Evolutionary conservation across 306 rosid species (phyloP).

Genomic region (Fragaria vesca): DNA sequence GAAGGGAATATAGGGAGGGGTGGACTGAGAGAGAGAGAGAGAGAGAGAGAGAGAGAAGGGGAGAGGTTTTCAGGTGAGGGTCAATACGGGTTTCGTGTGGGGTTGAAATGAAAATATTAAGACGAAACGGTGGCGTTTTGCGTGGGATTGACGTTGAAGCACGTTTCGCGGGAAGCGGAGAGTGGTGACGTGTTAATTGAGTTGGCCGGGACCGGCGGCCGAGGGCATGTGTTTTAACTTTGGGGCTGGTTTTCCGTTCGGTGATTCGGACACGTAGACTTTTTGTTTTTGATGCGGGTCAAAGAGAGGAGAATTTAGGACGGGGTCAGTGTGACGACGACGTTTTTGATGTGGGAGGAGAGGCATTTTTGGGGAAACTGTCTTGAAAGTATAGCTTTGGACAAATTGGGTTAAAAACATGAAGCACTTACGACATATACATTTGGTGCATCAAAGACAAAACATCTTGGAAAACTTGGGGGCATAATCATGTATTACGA

Average conservation of each 20-base stretch:
- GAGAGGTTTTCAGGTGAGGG: slow-evolving; percentile 13
- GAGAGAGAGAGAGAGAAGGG: not conserved
- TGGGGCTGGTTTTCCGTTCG: not conserved
- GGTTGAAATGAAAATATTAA: not conserved
- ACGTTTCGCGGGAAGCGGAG: slow-evolving; percentile 24
- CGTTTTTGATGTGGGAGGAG: not conserved
- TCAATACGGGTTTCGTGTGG: slow-evolving; percentile 4
- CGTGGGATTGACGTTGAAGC: not conserved
- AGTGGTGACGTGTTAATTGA: slow-evolving; percentile 6
- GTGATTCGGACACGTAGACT: not conserved
- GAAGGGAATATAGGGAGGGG: slow-evolving; percentile 23
- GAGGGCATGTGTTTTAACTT: not conserved
- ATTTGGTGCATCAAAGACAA: not conserved
- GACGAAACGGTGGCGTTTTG: slow-evolving; percentile 29
- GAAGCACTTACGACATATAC: not conserved
- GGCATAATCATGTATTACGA: too few species aligned
- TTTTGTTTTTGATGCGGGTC: not conserved
- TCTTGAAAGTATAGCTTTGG: not conserved
- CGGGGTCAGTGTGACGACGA: not conserved
- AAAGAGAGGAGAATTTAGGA: not conserved
- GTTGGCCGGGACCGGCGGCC: slow-evolving; percentile 5
- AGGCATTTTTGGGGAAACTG: not conserved
- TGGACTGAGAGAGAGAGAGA: slow-evolving; percentile 7
- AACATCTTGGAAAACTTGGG: not conserved
- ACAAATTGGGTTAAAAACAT: not conserved